Base-by-base conservation (phyloP, 2,329 filamentous ascomycete species). In the Ceratocystis smalleyi region DNA sequence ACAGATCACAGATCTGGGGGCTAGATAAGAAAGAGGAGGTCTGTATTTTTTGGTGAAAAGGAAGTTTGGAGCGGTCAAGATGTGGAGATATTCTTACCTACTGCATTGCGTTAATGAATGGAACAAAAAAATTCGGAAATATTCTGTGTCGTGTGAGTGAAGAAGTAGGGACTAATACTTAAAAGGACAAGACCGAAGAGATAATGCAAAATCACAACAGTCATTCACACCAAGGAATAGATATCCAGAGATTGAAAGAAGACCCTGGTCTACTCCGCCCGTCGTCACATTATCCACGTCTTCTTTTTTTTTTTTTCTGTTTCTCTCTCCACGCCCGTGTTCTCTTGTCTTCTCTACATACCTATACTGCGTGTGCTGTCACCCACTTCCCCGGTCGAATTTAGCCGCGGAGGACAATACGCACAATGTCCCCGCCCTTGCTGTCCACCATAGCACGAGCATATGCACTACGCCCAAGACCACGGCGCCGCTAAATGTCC, bases 371-470 rank as follows among this genome's bases (percentile, higher is more conserved):
- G 19, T 22, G 45, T 47, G 45, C 45, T 22, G 45, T 47, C 30
- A 54, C 19, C 1, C 49, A 15, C 12, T 24, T 24, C 24, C 19
- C 24, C 49, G 19, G 19, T 54, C 49, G 19, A 54, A 54, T 15
- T 24, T 30, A 15, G 22, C 60, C 43, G 45, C 22, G 12, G 35
- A 40, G 10, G 51, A 43, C 27, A 55, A 19, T 24, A 59, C 19
- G 27, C 62, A 63, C 22, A 63, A 47, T 1, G 40, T 43, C 5
- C 62, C 62, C 19, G 24, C 43, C 24, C 19, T 27, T 19, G n/a
- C 59, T 40, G 35, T n/a, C 62, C 62, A 63, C 62, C 62, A 63
- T 5, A 59, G 32, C 1, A 59, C 49, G 17, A 63, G 15, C n/a
- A 63, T 17, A 45, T 63, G 62, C 15, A 63, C n/a, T 10, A 35